Evolutionary conservation across 768 basidiomycete species (phyloP), one percentile per base, ranked within the genome.

Genomic region (Candolleomyces efflorescens): DNA sequence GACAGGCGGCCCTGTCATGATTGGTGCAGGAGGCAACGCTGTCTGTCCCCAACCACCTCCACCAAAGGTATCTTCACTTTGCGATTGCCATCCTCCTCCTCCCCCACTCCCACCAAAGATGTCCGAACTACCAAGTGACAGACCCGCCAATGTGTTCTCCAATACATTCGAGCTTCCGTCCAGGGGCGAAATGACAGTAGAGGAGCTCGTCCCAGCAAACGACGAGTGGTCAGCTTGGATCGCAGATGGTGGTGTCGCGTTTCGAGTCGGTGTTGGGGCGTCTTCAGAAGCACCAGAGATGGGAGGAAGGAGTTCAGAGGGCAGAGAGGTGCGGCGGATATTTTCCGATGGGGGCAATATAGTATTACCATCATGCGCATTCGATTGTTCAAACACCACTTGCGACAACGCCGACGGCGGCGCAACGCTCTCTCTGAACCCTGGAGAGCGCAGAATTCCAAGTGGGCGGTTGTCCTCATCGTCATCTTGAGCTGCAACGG

Each of bases 391-490:
- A n/a, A n/a, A n/a, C 32, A 32, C 32, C 7, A 32, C 32, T 11
- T 32, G 32, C 32, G 32, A 32, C 11, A 32, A 53, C 51, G 56
- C 18, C 56, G 65, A 53, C 51, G 56, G 24, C 56, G 65, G 54
- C 60, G 73, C 67, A 58, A 82, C 60, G 62, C 80, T 81, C 68
- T 84, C 78, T 62, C 76, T 78, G 69, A 84, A 84, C 5, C 83
- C 83, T n/a, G 81, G 80, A 10, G 75, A 71, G 13, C 65, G 71
- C 4, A 72, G 59, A 23, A 63, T 65, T 3, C 63, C 68, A 48
- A 68, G 59, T 9, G 68, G 68, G 41, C 69, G 66, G 27, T 71
- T 63, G 54, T 73, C 72, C 48, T 76, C 73, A 38, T 78, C 74
- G 41, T 69, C 72, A 45, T 74, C 63, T 13, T 68, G 65, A n/a